Percentiles rank a stretch among this genome's conserved stretches.
Conservation (phyloP, 2,329 filamentous ascomycete genomes). For the Alternaria sp. region DNA sequence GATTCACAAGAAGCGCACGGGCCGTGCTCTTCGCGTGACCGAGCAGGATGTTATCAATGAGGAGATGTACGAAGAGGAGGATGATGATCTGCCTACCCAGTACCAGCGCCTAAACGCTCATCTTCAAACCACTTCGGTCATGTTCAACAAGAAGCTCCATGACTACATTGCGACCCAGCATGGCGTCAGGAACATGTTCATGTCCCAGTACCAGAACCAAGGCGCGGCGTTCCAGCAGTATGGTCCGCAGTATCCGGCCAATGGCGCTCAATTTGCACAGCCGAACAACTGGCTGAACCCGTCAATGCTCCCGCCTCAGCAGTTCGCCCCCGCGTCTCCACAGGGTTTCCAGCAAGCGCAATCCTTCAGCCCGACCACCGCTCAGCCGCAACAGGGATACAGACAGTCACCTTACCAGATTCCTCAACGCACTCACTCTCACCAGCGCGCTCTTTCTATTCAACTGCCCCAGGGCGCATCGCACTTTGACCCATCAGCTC, state of each 20-base stretch:
- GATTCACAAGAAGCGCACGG: slow-evolving; percentile 87
- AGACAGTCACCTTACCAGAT: slow-evolving; percentile 56
- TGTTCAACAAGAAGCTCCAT: slow-evolving; percentile 68
- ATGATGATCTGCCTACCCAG: slow-evolving; percentile 75
- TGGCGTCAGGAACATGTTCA: slow-evolving; percentile 58
- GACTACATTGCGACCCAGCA: slow-evolving; percentile 64
- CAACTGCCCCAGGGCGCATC: slow-evolving; percentile 48
- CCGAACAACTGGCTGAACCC: slow-evolving; percentile 38
- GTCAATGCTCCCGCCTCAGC: slow-evolving; percentile 44
- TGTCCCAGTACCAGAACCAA: slow-evolving; percentile 36
- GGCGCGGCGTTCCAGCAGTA: slow-evolving; percentile 19
- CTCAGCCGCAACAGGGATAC: slow-evolving; percentile 41
- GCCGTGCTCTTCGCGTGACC: slow-evolving; percentile 79
- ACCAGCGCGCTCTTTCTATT: slow-evolving; percentile 55
- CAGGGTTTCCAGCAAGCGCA: slow-evolving; percentile 27
- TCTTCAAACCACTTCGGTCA: slow-evolving; percentile 64
- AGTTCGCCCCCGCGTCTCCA: slow-evolving; percentile 37
- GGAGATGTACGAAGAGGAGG: slow-evolving; percentile 96
- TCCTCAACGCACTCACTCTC: slow-evolving; percentile 46
- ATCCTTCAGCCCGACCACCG: slow-evolving; percentile 26
- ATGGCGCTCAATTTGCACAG: slow-evolving; percentile 25
- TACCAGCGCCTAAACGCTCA: slow-evolving; percentile 69
- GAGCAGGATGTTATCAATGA: slow-evolving; percentile 88
- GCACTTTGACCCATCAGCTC: slow-evolving; percentile 33
- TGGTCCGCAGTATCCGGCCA: slow-evolving; percentile 27